These are phyloP conservation scores for Blepharisma undulans DNA, from an alignment of 169 alveolate genomes.

Conservation along the genomic window DNA sequence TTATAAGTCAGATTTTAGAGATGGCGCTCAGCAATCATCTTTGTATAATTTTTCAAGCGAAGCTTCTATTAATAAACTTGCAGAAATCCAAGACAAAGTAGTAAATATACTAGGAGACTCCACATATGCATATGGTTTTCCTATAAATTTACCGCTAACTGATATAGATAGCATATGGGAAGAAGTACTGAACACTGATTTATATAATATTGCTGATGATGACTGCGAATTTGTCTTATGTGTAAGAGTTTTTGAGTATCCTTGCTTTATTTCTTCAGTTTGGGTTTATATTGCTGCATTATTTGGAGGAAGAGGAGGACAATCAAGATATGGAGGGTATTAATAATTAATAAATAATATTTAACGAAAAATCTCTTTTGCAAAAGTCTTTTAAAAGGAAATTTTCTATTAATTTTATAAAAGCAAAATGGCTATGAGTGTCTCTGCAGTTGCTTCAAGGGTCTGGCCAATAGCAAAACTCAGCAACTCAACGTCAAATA, in stretches of 20 bases:
- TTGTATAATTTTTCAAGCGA: not conserved
- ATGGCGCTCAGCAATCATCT: constrained; percentile 5
- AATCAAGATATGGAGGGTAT: not conserved
- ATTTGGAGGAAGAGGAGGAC: not conserved
- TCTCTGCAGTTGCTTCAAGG: not conserved
- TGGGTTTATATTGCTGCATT: constrained; percentile 38
- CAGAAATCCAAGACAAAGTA: not conserved
- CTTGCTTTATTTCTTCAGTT: constrained; percentile 36
- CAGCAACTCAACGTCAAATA: not conserved
- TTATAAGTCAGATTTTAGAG: not conserved
- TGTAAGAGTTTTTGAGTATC: constrained; percentile 33
- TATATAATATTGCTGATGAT: not conserved
- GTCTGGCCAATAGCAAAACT: not conserved
- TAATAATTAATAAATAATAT: no score
- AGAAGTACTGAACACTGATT: constrained; percentile 23
- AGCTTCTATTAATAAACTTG: not conserved
- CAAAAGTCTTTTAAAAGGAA: no score
- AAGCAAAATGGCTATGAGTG: not conserved
- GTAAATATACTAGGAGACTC: not conserved
- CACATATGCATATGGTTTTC: not conserved
- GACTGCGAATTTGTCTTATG: constrained; percentile 29
- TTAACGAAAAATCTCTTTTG: no score
- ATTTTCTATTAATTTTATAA: no score
- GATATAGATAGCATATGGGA: constrained; percentile 12
- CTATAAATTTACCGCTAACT: constrained; percentile 1